Evolutionary conservation across 768 basidiomycete species (phyloP).

Genomic region (Dioszegia aurantiaca): DNA sequence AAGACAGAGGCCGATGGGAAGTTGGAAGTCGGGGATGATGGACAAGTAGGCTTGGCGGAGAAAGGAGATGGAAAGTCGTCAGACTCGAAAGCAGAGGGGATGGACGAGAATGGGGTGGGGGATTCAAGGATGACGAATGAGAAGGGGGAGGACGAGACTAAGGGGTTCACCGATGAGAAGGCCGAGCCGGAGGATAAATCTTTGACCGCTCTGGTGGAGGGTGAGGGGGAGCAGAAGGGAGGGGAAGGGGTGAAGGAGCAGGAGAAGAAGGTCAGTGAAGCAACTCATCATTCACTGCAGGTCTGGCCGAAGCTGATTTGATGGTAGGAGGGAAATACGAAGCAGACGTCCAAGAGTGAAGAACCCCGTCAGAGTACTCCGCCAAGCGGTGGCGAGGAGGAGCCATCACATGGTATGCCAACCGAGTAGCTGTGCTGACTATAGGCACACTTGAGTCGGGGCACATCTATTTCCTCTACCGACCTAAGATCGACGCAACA

Average conservation of each 20-base stretch:
- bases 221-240: constrained; percentile 7
- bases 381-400: constrained; percentile 17
- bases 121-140: constrained; percentile 11
- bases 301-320: too few relatives aligned
- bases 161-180: constrained; percentile 11
- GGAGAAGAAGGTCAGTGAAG: constrained; percentile 8
- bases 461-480: constrained; percentile 48
- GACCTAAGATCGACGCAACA: constrained; percentile 43
- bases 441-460: constrained; percentile 46
- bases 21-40: constrained; percentile 24
- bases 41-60: constrained; percentile 22
- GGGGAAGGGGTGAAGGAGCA: constrained; percentile 11
- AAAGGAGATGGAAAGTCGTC: constrained; percentile 5
- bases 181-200: constrained; percentile 11
- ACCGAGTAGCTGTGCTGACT: neutral
- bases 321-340: neutral
- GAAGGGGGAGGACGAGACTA: constrained; percentile 14
- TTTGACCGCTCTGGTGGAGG: constrained; percentile 8
- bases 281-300: neutral
- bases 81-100: constrained; percentile 12
- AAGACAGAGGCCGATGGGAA: constrained; percentile 25
- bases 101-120: constrained; percentile 6
- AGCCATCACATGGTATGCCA: constrained; percentile 42
- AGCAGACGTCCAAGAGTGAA: constrained; percentile 5
- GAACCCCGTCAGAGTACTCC: neutral